These are phyloP conservation scores for Fagopyrum tataricum DNA, from an alignment of 148 eudicot species.

Conservation along the genomic window DNA sequence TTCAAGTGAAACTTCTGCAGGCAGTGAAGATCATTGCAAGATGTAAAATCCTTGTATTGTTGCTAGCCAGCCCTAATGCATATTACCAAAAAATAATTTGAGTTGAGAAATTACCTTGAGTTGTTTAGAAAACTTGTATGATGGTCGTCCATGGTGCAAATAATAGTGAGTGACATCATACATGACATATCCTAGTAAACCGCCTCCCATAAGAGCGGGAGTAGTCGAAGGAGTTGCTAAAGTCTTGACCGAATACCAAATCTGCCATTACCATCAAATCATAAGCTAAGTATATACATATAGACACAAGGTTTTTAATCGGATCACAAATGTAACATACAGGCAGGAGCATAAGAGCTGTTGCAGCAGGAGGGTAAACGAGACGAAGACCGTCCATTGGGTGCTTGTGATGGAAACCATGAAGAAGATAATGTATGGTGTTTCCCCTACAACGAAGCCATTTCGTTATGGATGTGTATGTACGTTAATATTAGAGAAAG, in stretches of 20 bases:
- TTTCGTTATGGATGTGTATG: too few relatives aligned
- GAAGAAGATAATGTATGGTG: conserved; percentile 11
- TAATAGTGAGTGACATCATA: conserved; percentile 94
- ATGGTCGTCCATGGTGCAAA: conserved; percentile 90
- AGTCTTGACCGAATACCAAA: conserved; percentile 56
- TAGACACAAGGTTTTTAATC: too few relatives aligned
- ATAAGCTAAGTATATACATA: too few relatives aligned
- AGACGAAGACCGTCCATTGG: conserved; percentile 85
- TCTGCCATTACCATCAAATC: conserved; percentile 29
- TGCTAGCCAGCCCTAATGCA: too few relatives aligned
- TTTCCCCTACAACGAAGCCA: conserved; percentile 29
- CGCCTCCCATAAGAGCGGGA: conserved; percentile 84
- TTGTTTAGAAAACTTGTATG: conserved; percentile 35
- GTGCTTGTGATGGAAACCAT: conserved; percentile 75
- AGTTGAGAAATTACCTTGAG: conserved; percentile 55
- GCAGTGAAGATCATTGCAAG: not conserved
- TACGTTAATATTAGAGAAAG: conserved; percentile 24
- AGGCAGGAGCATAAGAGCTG: conserved; percentile 21
- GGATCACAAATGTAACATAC: conserved; percentile 19
- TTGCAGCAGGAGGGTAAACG: conserved; percentile 84
- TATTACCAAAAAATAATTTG: too few relatives aligned
- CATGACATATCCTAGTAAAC: conserved; percentile 76
- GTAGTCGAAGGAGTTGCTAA: conserved; percentile 56
- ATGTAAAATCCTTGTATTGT: not conserved
- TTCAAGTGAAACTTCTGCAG: conserved; percentile 83